Evolutionary conservation across 2,329 filamentous ascomycete species (phyloP), one percentile per base, ranked within the genome.

Genomic region (Fusarium euwallaceae): DNA sequence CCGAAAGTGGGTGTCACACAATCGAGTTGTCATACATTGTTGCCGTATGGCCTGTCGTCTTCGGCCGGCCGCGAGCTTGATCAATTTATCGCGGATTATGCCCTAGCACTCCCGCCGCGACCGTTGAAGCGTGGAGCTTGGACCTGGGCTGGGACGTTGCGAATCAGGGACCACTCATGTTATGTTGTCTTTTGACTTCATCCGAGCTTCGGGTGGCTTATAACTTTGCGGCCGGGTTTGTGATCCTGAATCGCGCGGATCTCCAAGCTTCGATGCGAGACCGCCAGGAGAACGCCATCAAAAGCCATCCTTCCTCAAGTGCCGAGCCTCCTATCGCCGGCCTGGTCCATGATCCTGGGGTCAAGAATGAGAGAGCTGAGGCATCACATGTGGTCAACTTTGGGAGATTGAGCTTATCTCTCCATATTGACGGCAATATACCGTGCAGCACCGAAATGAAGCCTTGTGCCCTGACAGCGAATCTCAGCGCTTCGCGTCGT

Each of bases 1-100:
- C 29, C 17, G 61, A 43, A 43, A 56, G 36, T 70, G 61, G 24
- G 64, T 64, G 71, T 78, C 66, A 65, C 75, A 78, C 68, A 78
- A 77, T 78, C 73, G 64, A 76, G 69, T 69, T 78, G 75, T 78
- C 76, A 76, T 77, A 72, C 76, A 78, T 73, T 55, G 64, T 66
- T 55, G 27, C 27, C 51, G 51, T 55, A 61, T 69, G 64, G 51
- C 67, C 63, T 70, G 56, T 53, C 61, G 43, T 69, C 37, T 70
- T 61, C 37, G 59, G 64, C 58, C 67, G 64, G 61, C 53, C 39
- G 55, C 65, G 61, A 65, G 39, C 61, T 76, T 66, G 60, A 62
- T 45, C 64, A 74, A 53, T 71, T 48, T 66, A 56, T 64, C 61
- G 36, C 61, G 59, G 61, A 70, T 64, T 59, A 61, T 74, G 70